phyloP scores from a whole-genome alignment of 495 filamentous ascomycete genomes.

The Podospora didyma region DNA sequence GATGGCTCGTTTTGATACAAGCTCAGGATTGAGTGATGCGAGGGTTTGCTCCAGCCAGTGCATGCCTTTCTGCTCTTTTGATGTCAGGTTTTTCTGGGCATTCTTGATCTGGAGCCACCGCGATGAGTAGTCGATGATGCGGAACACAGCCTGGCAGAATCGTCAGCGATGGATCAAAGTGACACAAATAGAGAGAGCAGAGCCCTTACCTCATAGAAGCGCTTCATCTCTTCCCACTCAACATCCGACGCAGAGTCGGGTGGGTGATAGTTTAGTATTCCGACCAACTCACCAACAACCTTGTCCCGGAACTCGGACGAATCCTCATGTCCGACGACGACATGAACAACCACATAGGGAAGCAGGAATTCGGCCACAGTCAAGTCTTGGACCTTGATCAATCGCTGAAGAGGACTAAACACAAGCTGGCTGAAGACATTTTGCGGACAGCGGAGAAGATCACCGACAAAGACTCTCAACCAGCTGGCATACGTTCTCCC shows the following conservation, averaged over 20 bases:
- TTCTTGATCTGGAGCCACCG: conserved; percentile 79
- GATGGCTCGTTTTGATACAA: conserved; percentile 79
- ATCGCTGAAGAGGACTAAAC: conserved; percentile 73
- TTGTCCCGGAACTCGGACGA: conserved; percentile 60
- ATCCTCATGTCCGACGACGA: conserved; percentile 61
- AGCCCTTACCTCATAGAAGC: conserved; percentile 70
- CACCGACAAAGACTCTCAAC: conserved; percentile 74
- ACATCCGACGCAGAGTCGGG: conserved; percentile 46
- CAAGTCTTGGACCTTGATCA: conserved; percentile 78
- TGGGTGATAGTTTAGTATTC: conserved; percentile 61
- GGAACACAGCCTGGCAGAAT: conserved; percentile 72
- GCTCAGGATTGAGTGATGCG: conserved; percentile 70
- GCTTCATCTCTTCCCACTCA: conserved; percentile 65
- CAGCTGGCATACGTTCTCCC: conserved; percentile 68
- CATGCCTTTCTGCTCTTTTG: conserved; percentile 31
- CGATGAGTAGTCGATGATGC: conserved; percentile 84
- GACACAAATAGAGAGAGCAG: conserved; percentile 10
- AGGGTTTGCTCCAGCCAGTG: conserved; percentile 43
- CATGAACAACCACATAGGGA: conserved; percentile 77
- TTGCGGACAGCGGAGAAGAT: conserved; percentile 70
- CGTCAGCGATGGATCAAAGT: not conserved
- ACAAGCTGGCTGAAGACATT: conserved; percentile 66
- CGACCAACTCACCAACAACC: conserved; percentile 65
- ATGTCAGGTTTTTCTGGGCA: conserved; percentile 20
- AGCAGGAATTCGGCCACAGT: conserved; percentile 81